A percentile compares a stretch with the other conserved stretches of the same genome.
Evolutionary conservation across 2,329 filamentous ascomycete species (phyloP).

Genomic region (Talaromyces albobiverticillius): DNA sequence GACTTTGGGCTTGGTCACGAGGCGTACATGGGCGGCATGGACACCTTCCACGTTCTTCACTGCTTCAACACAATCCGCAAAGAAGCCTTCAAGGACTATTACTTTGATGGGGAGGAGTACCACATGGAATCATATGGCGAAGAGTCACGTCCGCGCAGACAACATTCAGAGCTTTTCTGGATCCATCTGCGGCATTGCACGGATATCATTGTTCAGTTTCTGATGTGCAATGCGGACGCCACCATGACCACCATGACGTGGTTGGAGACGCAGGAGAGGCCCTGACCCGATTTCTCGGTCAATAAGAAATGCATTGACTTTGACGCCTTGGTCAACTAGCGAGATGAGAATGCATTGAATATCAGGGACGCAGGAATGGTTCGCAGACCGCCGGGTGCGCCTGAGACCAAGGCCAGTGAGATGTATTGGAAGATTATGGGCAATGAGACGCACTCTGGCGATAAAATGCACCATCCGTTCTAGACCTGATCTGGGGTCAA

Average conservation of each 20-base stretch:
- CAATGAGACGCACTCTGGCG: constrained; percentile 10
- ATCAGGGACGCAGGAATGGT: constrained; percentile 10
- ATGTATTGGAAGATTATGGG: constrained; percentile 15
- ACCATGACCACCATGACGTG: constrained; percentile 33
- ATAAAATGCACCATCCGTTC: constrained; percentile 14
- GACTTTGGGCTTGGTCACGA: constrained; percentile 29
- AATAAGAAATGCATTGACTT: constrained; percentile 31
- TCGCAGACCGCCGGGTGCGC: constrained; percentile 10
- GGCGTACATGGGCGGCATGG: constrained; percentile 33
- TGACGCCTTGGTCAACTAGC: constrained; percentile 18
- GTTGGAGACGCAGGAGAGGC: constrained; percentile 26
- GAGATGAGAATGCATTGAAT: constrained; percentile 15
- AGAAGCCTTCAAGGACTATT: constrained; percentile 18
- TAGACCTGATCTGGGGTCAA: constrained; percentile 8
- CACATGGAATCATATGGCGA: constrained; percentile 15
- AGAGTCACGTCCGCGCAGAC: constrained; percentile 17
- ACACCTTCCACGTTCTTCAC: constrained; percentile 40
- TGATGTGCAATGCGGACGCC: constrained; percentile 30
- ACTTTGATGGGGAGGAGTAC: constrained; percentile 11
- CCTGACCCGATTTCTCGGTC: constrained; percentile 33
- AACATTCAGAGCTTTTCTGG: constrained; percentile 16
- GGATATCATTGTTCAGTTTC: constrained; percentile 33
- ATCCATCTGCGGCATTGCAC: constrained; percentile 35
- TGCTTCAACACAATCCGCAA: constrained; percentile 36
- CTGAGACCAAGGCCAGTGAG: constrained; percentile 8